phyloP scores from a whole-genome alignment of 495 filamentous ascomycete genomes.

The Penicillium desertorum region DNA sequence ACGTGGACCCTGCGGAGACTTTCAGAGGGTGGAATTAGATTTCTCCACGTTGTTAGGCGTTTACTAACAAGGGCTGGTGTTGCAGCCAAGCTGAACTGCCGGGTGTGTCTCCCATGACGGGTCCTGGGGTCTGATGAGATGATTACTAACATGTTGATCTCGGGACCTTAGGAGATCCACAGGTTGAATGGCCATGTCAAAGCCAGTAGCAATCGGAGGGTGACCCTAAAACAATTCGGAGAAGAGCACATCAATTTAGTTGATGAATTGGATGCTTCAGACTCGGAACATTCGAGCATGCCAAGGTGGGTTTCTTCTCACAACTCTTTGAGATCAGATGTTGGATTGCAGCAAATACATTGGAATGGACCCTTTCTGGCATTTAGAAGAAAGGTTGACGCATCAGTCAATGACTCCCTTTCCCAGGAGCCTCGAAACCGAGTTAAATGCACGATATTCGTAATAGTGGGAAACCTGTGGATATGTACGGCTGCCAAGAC shows the following conservation, averaged over 20 bases:
- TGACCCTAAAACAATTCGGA: background rate
- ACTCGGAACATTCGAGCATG: background rate
- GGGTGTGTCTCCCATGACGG: background rate
- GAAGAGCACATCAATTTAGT: background rate
- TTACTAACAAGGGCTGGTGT: background rate
- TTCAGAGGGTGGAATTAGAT: background rate
- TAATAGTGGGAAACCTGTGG: background rate
- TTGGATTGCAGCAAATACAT: background rate
- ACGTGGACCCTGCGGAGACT: background rate
- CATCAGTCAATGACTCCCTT: background rate
- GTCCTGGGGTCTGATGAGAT: background rate
- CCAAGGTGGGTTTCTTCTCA: background rate
- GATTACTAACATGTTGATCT: no score
- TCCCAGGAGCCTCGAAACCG: background rate
- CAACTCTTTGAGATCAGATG: no score
- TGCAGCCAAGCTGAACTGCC: background rate
- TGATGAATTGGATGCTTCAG: background rate
- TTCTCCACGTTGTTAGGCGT: background rate
- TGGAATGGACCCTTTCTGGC: background rate
- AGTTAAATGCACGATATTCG: background rate
- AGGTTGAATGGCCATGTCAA: no score
- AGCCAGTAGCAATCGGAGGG: no score
- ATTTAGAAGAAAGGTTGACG: background rate
- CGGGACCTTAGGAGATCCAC: no score
- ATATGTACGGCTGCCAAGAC: background rate